phyloP scores from a whole-genome alignment of 768 basidiomycete species.

The Tylopilus balloui region DNA sequence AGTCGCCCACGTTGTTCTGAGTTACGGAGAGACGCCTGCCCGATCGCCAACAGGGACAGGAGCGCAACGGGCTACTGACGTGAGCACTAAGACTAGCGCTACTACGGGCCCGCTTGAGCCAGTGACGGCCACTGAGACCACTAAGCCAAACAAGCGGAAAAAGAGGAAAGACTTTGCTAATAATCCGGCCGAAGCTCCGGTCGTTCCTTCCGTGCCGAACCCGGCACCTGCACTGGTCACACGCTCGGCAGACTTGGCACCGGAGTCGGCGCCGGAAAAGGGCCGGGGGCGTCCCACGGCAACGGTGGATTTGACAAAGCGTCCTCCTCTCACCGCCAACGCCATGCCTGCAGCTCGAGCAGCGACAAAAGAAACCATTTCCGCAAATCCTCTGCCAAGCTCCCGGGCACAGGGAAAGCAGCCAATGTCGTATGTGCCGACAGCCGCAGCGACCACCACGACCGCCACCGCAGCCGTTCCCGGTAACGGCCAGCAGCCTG shows the following conservation, averaged over 20 bases:
- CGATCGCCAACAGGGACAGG: conserved; percentile 9
- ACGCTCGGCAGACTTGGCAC: conserved; percentile 28
- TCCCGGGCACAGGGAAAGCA: conserved; percentile 90
- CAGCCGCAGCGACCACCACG: conserved; percentile 21
- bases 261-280: conserved; percentile 33
- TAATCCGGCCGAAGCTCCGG: conserved; percentile 22
- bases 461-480: conserved; percentile 30
- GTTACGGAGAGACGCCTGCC: conserved; percentile 34
- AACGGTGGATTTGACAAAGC: conserved; percentile 35
- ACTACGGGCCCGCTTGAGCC: conserved; percentile 22
- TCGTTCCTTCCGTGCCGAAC: conserved; percentile 26
- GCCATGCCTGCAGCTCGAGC: conserved; percentile 42
- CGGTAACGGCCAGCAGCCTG: conserved; percentile 31
- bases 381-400: conserved; percentile 51
- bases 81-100: conserved; percentile 30
- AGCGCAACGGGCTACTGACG: conserved; percentile 11
- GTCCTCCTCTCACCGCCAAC: conserved; percentile 37
- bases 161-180: conserved; percentile 38
- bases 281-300: conserved; percentile 30
- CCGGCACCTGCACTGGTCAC: conserved; percentile 21
- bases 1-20: conserved; percentile 38
- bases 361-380: conserved; percentile 36
- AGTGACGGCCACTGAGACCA: conserved; percentile 9
- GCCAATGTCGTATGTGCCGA: conserved; percentile 69
- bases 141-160: conserved; percentile 39